phyloP scores from a whole-genome alignment of 164 flowering plant genomes.

The Chimonanthus salicifolius region DNA sequence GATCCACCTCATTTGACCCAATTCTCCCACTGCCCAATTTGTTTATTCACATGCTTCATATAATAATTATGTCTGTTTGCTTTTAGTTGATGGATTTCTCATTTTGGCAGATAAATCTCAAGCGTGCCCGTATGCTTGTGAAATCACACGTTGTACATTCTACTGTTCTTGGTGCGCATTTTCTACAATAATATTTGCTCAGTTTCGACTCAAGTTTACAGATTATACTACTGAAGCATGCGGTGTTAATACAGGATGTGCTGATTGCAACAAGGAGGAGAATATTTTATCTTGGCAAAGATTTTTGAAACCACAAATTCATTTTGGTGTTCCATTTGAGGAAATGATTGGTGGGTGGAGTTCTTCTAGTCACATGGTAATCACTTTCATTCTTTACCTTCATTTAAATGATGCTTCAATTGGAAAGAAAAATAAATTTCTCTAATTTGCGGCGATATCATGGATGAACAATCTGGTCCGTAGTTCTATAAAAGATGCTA shows the following conservation, averaged over 20 bases:
- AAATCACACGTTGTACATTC: conserved; percentile 55
- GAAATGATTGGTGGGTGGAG: conserved; percentile 47
- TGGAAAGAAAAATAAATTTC: neutral
- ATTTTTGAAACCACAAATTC: conserved; percentile 67
- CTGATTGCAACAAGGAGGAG: conserved; percentile 74
- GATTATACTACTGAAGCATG: neutral
- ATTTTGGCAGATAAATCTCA: conserved; percentile 70
- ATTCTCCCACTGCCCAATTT: too few relatives aligned
- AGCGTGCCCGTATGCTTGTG: conserved; percentile 83
- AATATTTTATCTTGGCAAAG: conserved; percentile 65
- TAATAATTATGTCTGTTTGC: neutral
- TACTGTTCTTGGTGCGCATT: conserved; percentile 53
- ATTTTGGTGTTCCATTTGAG: conserved; percentile 63
- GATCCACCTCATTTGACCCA: too few relatives aligned
- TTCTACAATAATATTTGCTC: neutral
- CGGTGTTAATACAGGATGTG: conserved; percentile 44
- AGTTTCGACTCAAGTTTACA: neutral
- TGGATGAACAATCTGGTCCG: neutral
- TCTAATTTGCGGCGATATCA: neutral
- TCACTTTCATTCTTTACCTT: neutral
- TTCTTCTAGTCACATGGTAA: conserved; percentile 45
- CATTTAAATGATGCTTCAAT: too few relatives aligned
- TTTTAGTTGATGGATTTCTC: neutral
- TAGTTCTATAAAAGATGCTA: neutral
- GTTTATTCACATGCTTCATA: too few relatives aligned